A percentile compares a stretch with the other conserved stretches of the same genome.
phyloP scores from a whole-genome alignment of 83 land plant genomes.

The Picea abies region DNA sequence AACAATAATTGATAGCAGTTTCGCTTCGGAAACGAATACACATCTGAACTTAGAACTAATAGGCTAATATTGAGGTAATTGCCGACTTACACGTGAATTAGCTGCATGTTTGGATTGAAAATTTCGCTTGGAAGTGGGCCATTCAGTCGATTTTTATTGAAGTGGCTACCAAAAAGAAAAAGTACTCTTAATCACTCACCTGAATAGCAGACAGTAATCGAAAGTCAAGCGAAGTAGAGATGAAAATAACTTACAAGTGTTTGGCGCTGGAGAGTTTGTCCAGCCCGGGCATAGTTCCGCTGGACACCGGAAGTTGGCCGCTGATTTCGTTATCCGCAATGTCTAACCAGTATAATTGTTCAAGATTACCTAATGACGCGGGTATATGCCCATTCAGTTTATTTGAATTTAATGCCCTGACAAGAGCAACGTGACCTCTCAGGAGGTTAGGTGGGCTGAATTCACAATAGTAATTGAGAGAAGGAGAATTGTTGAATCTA shows the following conservation, averaged over 20 bases:
- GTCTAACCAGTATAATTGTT: slow-evolving; percentile 63
- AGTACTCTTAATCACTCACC: too few species aligned
- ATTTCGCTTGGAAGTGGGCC: slow-evolving; percentile 38
- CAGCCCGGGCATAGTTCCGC: slow-evolving; percentile 28
- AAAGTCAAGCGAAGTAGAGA: background rate
- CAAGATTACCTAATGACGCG: slow-evolving; percentile 45
- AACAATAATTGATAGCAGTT: background rate
- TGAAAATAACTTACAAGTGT: slow-evolving; percentile 31
- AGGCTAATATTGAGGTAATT: background rate
- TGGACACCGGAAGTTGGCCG: slow-evolving; percentile 53
- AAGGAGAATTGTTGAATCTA: too few species aligned
- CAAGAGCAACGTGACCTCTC: background rate
- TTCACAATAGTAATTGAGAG: too few species aligned
- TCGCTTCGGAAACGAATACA: background rate
- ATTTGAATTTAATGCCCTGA: slow-evolving; percentile 62
- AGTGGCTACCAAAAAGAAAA: slow-evolving; percentile 28
- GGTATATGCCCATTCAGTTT: slow-evolving; percentile 55
- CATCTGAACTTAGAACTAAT: background rate
- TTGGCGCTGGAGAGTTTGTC: slow-evolving; percentile 42
- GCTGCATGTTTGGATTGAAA: slow-evolving; percentile 36
- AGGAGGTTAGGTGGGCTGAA: too few species aligned
- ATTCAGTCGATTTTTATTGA: slow-evolving; percentile 34
- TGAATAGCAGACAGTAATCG: too few species aligned
- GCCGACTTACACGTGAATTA: slow-evolving; percentile 39
- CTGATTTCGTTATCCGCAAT: slow-evolving; percentile 47